Percentiles rank a stretch among this genome's conserved stretches.
phyloP scores from a whole-genome alignment of 352 stramenopile species.

The Phytophthora chlamydospora region DNA sequence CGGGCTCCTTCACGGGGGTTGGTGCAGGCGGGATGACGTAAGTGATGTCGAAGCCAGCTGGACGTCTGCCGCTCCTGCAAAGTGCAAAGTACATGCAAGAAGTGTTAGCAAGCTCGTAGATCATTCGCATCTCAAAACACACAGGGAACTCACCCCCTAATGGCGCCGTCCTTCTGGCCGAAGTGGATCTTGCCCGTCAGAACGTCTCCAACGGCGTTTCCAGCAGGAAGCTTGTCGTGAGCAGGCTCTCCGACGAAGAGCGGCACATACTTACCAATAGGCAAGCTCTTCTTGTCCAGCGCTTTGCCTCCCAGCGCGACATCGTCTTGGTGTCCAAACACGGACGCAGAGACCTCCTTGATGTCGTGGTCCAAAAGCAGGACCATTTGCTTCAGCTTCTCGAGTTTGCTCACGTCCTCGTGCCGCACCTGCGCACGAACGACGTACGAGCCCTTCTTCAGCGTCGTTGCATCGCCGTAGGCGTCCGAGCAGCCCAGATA shows the following conservation, averaged over 20 bases:
- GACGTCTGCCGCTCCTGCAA: conserved; percentile 54
- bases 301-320: conserved; percentile 63
- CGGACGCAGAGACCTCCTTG: conserved; percentile 67
- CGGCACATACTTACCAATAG: conserved; percentile 60
- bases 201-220: conserved; percentile 60
- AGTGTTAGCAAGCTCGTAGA: conserved; percentile 11
- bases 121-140: too few species aligned
- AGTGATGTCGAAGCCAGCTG: conserved; percentile 71
- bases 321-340: conserved; percentile 76
- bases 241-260: conserved; percentile 80
- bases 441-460: conserved; percentile 90
- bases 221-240: conserved; percentile 71
- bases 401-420: conserved; percentile 81
- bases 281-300: conserved; percentile 54
- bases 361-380: conserved; percentile 76
- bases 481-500: conserved; percentile 87
- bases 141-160: conserved; percentile 50
- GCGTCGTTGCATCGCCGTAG: conserved; percentile 77
- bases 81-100: conserved; percentile 4
- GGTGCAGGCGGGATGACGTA: conserved; percentile 77
- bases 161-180: conserved; percentile 69
- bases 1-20: conserved; percentile 60
- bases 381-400: conserved; percentile 84
- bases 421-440: conserved; percentile 80
- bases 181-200: conserved; percentile 76